Conservation (phyloP, 495 filamentous ascomycete genomes). For the Aspergillus panamensis region DNA sequence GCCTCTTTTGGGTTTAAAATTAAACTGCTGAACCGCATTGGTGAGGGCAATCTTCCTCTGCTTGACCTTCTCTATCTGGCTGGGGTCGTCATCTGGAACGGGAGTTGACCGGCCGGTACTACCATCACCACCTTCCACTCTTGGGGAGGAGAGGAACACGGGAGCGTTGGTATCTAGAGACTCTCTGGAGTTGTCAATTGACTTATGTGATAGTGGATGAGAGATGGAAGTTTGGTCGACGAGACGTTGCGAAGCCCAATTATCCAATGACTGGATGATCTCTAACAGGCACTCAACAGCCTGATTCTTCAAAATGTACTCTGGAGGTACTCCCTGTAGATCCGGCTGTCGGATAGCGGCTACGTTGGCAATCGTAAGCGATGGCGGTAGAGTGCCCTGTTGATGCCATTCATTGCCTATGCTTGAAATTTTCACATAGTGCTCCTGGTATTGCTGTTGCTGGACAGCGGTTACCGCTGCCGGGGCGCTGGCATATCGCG, state of each 20-base stretch:
- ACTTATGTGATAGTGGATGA: slow-evolving; percentile 56
- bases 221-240: slow-evolving; percentile 52
- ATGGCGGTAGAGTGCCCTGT: slow-evolving; percentile 78
- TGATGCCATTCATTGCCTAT: slow-evolving; percentile 73
- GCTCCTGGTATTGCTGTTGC: slow-evolving; percentile 81
- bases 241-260: slow-evolving; percentile 82
- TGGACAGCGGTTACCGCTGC: slow-evolving; percentile 69
- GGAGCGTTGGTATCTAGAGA: slow-evolving; percentile 67
- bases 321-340: slow-evolving; percentile 65
- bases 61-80: slow-evolving; percentile 87
- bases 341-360: slow-evolving; percentile 39
- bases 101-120: slow-evolving; percentile 70
- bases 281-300: slow-evolving; percentile 85
- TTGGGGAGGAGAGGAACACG: slow-evolving; percentile 48
- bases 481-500: slow-evolving; percentile 72
- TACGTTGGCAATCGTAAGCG: slow-evolving; percentile 75
- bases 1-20: slow-evolving; percentile 95
- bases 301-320: slow-evolving; percentile 84
- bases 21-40: slow-evolving; percentile 88
- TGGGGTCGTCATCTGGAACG: slow-evolving; percentile 80
- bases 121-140: slow-evolving; percentile 50
- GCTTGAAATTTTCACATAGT: slow-evolving; percentile 56
- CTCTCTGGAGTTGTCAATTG: slow-evolving; percentile 72
- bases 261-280: slow-evolving; percentile 81
- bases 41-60: slow-evolving; percentile 87